Evolutionary conservation across 257 asterid species (phyloP), one percentile per base, ranked within the genome.

Genomic region (Dorcoceras hygrometricum): DNA sequence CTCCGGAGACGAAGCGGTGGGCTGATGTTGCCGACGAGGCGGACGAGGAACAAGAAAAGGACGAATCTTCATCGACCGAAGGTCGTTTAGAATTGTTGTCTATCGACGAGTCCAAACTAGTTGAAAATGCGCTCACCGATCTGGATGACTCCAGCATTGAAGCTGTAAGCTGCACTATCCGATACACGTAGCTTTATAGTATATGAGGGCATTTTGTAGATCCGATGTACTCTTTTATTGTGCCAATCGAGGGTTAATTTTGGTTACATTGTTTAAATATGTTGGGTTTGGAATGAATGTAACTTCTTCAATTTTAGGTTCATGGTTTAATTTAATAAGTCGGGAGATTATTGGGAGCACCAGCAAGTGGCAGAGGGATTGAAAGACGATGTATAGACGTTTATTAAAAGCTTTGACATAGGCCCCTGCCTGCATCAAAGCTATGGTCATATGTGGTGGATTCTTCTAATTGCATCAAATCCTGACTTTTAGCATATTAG

Each of bases 71-170:
- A 2, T 25, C 66, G 2, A 16, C 71, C 23, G 77, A 65, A 27
- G 34, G 53, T 8, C 58, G 56, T 1, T 27, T 82, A 8, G 69
- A 72, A 9, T 28, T 66, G 1, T 36, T 82, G 26, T 57, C 84
- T 1, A 64, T 79, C 24, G 80, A 70, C 34, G 90, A 76, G 64
- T 83, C 89, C 27, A 75, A 32, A 6, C 63, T 6, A 50, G 67
- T 61, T 32, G 48, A 63, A 20, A 58, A 50, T 39, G 55, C 68
- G 24, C 85, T 87, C 24, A 43, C 82, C 5, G 87, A 87, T 62
- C 92, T 88, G 16, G 95, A 85, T 0, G 92, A 78, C 39, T 69
- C 83, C 39, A 25, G 39, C 18, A 83, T 87, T 60, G 74, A 85
- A 83, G 77, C 92, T 46, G 95, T 85, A 84, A 19, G 31, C 26